Base-by-base conservation (phyloP, 2,329 filamentous ascomycete species). In the Orbilia blumenaviensis region DNA sequence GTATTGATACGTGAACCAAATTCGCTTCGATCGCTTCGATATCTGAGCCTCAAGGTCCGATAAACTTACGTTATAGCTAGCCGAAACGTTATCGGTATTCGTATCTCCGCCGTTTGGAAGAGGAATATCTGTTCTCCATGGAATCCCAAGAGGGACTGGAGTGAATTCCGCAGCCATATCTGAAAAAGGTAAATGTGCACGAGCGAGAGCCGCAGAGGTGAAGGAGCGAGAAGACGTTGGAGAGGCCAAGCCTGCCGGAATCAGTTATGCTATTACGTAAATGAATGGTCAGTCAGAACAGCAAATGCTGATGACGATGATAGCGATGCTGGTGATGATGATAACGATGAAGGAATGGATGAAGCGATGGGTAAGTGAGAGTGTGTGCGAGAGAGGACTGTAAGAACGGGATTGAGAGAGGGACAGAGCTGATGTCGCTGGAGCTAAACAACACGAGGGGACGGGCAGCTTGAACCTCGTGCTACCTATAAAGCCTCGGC, bases 211-310 rank as follows among this genome's bases (percentile, higher is more conserved):
- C 54, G 27, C 52, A 25, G 46, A 32, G 36, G 29, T 56, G 42
- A 44, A 41, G 29, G 38, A 32, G 8, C 42, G 62, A 67, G 27
- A 36, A 32, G 50, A 66, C 27, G 29, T 9, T 23, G 21, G 32
- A 46, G 38, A 25, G 34, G 38, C 27, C 52, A 63, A 52, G 56
- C 56, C 21, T 27, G 44, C 58, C 32, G 42, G 44, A 56, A 25
- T 4, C 32, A 48, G 63, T 44, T 44, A 67, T 48, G 62, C 63
- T 75, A 75, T 75, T 75, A 75, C 63, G 71, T 68, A 75, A 75
- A 32, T 52, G 62, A 36, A 38, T 56, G 52, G 52, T 56, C 32
- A 56, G 52, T 18, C n/a, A n/a, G n/a, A n/a, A n/a, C n/a, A n/a
- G n/a, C n/a, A n/a, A n/a, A n/a, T n/a, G n/a, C n/a, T n/a, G n/a